A percentile compares a stretch with the other conserved stretches of the same genome.
These are phyloP conservation scores for Trichoderma gamsii DNA, from an alignment of 495 filamentous ascomycete species.

Conservation along the genomic window DNA sequence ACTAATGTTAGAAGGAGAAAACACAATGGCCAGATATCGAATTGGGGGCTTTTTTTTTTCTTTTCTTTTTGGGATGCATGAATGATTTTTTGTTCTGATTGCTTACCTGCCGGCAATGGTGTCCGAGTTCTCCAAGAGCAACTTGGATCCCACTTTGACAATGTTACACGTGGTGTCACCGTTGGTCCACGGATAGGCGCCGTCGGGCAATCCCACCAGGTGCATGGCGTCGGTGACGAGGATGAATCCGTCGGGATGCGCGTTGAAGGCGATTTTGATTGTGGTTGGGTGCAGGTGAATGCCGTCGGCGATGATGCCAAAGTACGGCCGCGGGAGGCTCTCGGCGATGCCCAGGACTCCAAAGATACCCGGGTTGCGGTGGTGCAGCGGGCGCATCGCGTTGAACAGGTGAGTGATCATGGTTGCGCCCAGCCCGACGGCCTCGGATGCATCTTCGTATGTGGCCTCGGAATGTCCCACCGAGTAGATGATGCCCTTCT, in stretches of 20 bases:
- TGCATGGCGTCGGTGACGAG: conserved; percentile 66
- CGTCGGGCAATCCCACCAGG: conserved; percentile 64
- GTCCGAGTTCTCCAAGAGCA: conserved; percentile 63
- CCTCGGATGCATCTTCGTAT: conserved; percentile 63
- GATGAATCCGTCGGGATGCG: conserved; percentile 57
- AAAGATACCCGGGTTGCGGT: conserved; percentile 79
- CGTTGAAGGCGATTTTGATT: conserved; percentile 56
- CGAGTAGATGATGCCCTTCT: conserved; percentile 59
- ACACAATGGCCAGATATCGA: background rate
- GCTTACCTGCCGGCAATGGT: conserved; percentile 64
- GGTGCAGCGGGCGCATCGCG: conserved; percentile 78
- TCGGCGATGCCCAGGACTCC: conserved; percentile 57
- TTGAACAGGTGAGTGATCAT: conserved; percentile 92
- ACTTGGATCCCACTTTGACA: conserved; percentile 57
- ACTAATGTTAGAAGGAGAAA: background rate
- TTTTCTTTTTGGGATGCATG: too few species aligned
- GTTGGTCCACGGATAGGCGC: conserved; percentile 72
- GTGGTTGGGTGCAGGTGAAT: conserved; percentile 61
- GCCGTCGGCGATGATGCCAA: conserved; percentile 61
- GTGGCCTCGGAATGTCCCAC: conserved; percentile 80
- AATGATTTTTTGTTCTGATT: background rate
- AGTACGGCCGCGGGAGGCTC: conserved; percentile 47
- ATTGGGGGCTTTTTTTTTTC: too few species aligned
- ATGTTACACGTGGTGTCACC: conserved; percentile 54
- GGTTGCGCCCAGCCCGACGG: conserved; percentile 62